Evolutionary conservation across 768 basidiomycete genomes (phyloP), one percentile per base, ranked within the genome.

Genomic region (Serendipita sp.): DNA sequence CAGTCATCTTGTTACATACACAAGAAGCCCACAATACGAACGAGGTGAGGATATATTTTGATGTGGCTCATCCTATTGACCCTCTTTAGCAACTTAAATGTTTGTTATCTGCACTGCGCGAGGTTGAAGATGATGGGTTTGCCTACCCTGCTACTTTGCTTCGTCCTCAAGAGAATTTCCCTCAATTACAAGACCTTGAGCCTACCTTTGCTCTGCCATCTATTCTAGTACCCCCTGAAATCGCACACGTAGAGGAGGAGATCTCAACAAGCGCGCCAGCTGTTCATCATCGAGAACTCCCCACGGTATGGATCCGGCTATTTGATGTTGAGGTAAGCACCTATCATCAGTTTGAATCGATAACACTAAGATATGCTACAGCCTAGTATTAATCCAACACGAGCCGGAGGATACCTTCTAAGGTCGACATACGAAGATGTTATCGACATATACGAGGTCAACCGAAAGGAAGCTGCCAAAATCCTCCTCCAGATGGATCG

Each of bases 391-490:
- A 86, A 89, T 65, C 83, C 86, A 2, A 79, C 79, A 56, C 87
- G 84, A 2, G 82, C 88, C 0, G 75, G 82, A 7, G 93, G 93
- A 2, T 95, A 92, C 74, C 78, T 86, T 32, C 79, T 96, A 3
- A 87, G 88, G 30, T 80, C 85, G 10, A 78, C 84, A 28, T 73
- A 96, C 8, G 74, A 83, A 4, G 93, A 97, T 71, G 81, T 86
- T 18, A 74, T 96, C 46, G 83, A 91, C 65, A 87, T 97, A 15
- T 98, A 90, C 70, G 95, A 98, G 73, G 83, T 96, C 60, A 98
- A 99, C 73, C 83, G 96, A 64, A 96, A 95, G 73, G 96, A 99
- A 70, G 89, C 87, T 68, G 94, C 96, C 0, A 79, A 89, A 2
- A 76, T 97, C 5, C 78, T 98, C 3, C 79, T 96, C 51, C 87